Evolutionary conservation across 2,329 filamentous ascomycete genomes (phyloP), one percentile per base, ranked within the genome.

Genomic region (Sarocladiaceae sp.): DNA sequence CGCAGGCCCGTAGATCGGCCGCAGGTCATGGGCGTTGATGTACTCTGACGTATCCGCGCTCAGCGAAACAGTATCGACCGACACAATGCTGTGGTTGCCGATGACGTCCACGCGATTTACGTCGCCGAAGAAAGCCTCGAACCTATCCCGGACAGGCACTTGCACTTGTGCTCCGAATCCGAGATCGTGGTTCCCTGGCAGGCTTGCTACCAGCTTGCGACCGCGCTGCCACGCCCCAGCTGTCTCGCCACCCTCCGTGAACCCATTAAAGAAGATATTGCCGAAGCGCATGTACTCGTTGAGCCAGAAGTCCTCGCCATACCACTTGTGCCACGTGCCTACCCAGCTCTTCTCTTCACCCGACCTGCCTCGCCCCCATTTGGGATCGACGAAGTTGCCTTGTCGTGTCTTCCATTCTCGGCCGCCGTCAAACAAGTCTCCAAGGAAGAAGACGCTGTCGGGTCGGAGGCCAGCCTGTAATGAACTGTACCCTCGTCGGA

Each of bases 101-200:
- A 97, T 75, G 4, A 97, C 76, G 60, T 97, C 89, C 16, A 98
- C 82, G 7, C 88, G 76, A 62, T 96, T 97, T n/a, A 83, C 79
- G 45, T 93, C 83, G 4, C 93, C 93, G 65, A 98, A 97, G 59
- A 83, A 95, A 3, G 83, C 80, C 56, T 84, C 79, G 61, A 97
- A 98, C 13, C 93, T 75, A 55, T 93, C 74, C 43, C 90, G 78
- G 26, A 95, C 88, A 0, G 85, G 73, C 7, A 83, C 60, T 59
- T 95, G 88, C 39, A 98, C 82, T 34, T 90, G 85, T 18, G 81
- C 81, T 3, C 88, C 91, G 58, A 97, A 95, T 0, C 93, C 93
- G 32, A 97, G 64, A 60, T 98, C 93, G 60, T 98, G 93, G 57
- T 98, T 98, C 2, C 93, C 93, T 0, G 93, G 93, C 46, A 98